phyloP scores from a whole-genome alignment of 768 basidiomycete species.

The Boletus vinaceobasis region DNA sequence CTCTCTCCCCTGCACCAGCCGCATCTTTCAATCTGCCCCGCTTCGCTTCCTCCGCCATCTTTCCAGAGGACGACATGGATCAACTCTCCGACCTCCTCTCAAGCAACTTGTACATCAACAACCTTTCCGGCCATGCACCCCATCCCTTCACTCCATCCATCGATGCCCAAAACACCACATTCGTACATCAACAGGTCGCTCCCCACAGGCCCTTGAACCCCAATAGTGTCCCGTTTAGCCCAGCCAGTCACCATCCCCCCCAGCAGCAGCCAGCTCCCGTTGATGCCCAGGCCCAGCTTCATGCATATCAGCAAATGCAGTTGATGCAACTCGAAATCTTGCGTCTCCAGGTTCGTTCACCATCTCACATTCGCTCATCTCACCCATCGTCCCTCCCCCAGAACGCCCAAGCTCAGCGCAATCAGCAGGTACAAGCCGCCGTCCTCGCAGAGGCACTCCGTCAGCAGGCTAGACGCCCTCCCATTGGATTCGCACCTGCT shows the following conservation, averaged over 20 bases:
- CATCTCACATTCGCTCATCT: not conserved
- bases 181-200: constrained; percentile 60
- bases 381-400: constrained; percentile 26
- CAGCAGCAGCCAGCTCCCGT: constrained; percentile 38
- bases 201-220: constrained; percentile 51
- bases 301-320: constrained; percentile 71
- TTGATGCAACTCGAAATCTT: constrained; percentile 82
- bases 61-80: constrained; percentile 54
- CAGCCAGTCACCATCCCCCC: constrained; percentile 37
- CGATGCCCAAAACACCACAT: constrained; percentile 64
- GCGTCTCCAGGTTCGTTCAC: constrained; percentile 64
- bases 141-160: constrained; percentile 69
- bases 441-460: constrained; percentile 56
- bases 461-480: constrained; percentile 43
- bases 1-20: constrained; percentile 65
- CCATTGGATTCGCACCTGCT: constrained; percentile 44
- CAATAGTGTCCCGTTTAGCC: constrained; percentile 46
- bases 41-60: constrained; percentile 43
- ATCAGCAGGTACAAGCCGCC: constrained; percentile 65
- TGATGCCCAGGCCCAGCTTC: constrained; percentile 53
- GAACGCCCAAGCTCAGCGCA: constrained; percentile 63
- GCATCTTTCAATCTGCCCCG: constrained; percentile 63
- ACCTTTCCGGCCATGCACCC: constrained; percentile 30
- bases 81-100: constrained; percentile 55
- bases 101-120: constrained; percentile 49